Base-by-base conservation (phyloP, 2,329 filamentous ascomycete species). In the Talaromyces sp. region DNA sequence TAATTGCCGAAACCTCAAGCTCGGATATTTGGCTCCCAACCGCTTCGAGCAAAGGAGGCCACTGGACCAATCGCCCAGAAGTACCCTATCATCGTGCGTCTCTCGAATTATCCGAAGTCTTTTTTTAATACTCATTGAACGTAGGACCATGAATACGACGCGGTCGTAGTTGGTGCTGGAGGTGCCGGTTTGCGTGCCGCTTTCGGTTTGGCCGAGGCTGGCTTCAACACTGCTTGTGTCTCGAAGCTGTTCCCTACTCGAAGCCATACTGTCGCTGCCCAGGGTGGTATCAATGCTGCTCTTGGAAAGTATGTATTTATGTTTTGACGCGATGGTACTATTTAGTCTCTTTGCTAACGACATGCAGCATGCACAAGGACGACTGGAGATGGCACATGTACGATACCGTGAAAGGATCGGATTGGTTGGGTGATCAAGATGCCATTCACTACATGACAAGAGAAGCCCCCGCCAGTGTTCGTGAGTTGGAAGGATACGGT, bases 311-410 rank as follows among this genome's bases (percentile, higher is more conserved):
- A 73, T 47, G 74, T 75, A 10, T 18, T 57, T 5, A 28, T 28
- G 27, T 50, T 40, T 16, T 23, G 16, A 3, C 27, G 23, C 1
- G 16, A 16, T 44, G 16, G 27, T 56, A 7, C 14, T 14, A 4
- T 50, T 51, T 51, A 16, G 28, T 33, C 16, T 27, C 16, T 51
- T 60, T 61, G 23, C 50, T 36, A 60, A 60, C 18, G 47, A n/a
- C 9, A 14, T 52, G 33, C 50, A 96, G 96, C 82, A 97, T 97
- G 93, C 92, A 96, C 84, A 87, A 94, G 83, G 93, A 97, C 73
- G 92, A 97, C 82, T 97, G 93, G 93, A 88, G 92, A 83, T 97
- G 93, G 93, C 93, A 97, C 82, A 97, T 97, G 93, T 97, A 97
- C 83, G 93, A 97, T 78, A 97, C 93, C 51, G 93, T 97, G 76